phyloP scores from a whole-genome alignment of 1,284 basidiomycete genomes.

The Phellopilus nigrolimitatus region DNA sequence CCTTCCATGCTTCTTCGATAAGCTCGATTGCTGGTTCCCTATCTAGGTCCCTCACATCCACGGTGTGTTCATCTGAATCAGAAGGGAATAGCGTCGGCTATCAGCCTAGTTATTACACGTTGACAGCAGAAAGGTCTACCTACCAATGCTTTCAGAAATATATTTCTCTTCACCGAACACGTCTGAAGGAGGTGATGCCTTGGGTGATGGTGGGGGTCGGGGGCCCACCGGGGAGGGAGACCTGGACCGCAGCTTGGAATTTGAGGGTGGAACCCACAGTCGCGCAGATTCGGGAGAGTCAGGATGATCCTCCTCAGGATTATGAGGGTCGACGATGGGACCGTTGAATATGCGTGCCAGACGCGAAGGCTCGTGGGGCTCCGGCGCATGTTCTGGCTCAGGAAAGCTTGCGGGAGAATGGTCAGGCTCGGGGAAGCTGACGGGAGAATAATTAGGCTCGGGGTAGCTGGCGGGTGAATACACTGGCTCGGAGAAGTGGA shows the following conservation, averaged over 20 bases:
- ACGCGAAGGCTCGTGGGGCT: constrained; percentile 9
- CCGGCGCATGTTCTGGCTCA: not conserved
- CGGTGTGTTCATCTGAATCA: constrained; percentile 7
- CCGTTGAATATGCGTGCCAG: constrained; percentile 11
- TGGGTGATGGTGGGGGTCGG: constrained; percentile 2
- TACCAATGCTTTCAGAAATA: constrained; percentile 10
- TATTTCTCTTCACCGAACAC: not conserved
- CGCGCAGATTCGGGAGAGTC: constrained; percentile 3
- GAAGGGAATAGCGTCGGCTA: not conserved
- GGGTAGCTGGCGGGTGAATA: too few relatives aligned
- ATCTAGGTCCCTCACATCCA: constrained; percentile 15
- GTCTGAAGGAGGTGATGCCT: not conserved
- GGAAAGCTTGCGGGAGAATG: not conserved
- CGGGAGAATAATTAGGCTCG: not conserved
- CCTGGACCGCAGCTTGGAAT: constrained; percentile 6
- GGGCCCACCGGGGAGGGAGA: constrained; percentile 16
- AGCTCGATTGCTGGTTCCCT: constrained; percentile 7
- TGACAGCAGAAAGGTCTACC: not conserved
- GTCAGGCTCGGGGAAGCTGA: not conserved
- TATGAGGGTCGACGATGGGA: constrained; percentile 13
- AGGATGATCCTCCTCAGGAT: not conserved
- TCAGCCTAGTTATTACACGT: not conserved
- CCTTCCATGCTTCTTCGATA: constrained; percentile 18
- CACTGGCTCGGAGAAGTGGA: not conserved
- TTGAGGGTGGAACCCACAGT: constrained; percentile 1